Evolutionary conservation across 768 basidiomycete species (phyloP), one percentile per base, ranked within the genome.

Genomic region (Suillus discolor): DNA sequence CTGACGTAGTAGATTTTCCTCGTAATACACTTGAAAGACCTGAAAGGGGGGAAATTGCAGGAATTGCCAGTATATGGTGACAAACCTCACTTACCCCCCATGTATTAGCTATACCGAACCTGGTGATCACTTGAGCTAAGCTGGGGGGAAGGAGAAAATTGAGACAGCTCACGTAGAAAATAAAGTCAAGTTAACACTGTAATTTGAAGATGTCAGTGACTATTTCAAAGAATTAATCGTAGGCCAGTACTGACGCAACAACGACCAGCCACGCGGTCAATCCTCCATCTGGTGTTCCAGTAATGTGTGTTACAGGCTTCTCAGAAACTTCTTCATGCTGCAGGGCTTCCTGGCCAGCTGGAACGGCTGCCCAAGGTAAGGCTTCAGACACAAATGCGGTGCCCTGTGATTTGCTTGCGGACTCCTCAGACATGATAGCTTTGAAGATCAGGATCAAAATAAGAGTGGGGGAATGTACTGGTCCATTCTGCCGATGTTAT

Each of bases 1-100:
- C 36, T 81, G 68, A 1, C 70, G 75, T 31, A 92, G 79, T 6
- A 89, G 23, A 2, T 78, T 81, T 41, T 82, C 75, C 68, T 90
- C 81, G 67, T 93, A 92, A 71, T 91, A 90, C 8, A 82, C 82
- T 80, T 93, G 92, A 72, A 92, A 92, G 28, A 87, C 82, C 90
- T 92, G 61, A 20, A 36, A 34, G 57, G 28, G 0, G 60, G 53
- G 12, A 28, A 28, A 39, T 49, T 67, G 15, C 20, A 55, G 31
- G 18, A 69, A 36, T 28, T 42, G 6, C 31, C 54, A 7, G 8
- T 18, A n/a, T 47, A 45, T 3, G 9, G 5, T 28, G 6, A 18
- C 31, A 59, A 49, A 61, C 11, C 34, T 34, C n/a, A 80, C 85
- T 76, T 70, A 89, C 91, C 59, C 91, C 90, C 89, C 89, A 91